Evolutionary conservation across 768 basidiomycete species (phyloP).

Genomic region (Psilocybe cubensis): DNA sequence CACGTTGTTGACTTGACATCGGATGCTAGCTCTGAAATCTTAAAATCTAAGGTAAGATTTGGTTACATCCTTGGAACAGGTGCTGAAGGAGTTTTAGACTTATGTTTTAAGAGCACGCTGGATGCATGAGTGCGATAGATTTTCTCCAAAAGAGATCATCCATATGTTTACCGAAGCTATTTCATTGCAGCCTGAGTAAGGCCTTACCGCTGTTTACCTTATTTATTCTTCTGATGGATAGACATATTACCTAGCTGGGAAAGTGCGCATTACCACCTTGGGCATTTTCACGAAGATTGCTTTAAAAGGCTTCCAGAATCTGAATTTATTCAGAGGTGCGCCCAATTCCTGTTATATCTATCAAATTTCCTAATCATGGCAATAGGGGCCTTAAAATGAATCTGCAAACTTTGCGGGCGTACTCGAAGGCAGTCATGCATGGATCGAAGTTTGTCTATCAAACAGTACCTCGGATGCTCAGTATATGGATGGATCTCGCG

Average conservation of each 20-base stretch:
- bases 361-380: background rate
- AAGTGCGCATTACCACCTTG: conserved; percentile 83
- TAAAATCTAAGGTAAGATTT: conserved; percentile 77
- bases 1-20: conserved; percentile 62
- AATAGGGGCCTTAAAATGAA: conserved; percentile 67
- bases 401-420: conserved; percentile 65
- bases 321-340: conserved; percentile 53
- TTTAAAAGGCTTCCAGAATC: conserved; percentile 53
- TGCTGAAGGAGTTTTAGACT: conserved; percentile 48
- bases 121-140: conserved; percentile 91
- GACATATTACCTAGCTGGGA: conserved; percentile 62
- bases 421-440: conserved; percentile 67
- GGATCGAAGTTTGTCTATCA: conserved; percentile 98
- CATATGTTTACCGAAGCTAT: conserved; percentile 58
- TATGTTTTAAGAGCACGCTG: conserved; percentile 85
- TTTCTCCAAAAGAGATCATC: conserved; percentile 64
- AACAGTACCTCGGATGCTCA: conserved; percentile 90
- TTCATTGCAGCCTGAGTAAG: conserved; percentile 52
- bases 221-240: background rate
- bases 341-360: background rate
- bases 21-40: conserved; percentile 52
- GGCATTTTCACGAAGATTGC: conserved; percentile 85
- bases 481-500: conserved; percentile 93
- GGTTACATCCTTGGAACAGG: background rate
- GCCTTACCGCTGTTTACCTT: background rate